Base-by-base conservation (phyloP, 1,284 basidiomycete genomes). In the Microbotryum silenes-acaulis region DNA sequence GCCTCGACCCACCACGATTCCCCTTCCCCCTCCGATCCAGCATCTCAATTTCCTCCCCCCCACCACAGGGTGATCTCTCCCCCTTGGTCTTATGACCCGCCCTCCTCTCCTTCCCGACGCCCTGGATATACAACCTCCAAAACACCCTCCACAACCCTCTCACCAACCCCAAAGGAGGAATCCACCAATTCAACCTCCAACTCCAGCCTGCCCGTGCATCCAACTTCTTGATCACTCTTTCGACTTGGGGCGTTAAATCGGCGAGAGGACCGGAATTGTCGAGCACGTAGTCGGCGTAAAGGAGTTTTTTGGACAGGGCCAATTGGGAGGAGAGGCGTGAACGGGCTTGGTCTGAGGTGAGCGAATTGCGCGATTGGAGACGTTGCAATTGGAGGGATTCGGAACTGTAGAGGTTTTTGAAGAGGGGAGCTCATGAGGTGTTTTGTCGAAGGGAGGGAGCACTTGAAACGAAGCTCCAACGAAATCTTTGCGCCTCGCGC, bases 221-320 rank as follows among this genome's bases (percentile, higher is more conserved):
- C 65, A 93, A 74, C 44, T 72, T 79, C 72, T 53, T 75, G 68
- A 94, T 81, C 47, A 91, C 80, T 1, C 77, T 73, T 56, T 84
- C 81, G 14, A 96, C 83, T 68, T 92, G 87, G 0, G 74, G 73
- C 45, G 85, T 79, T 3, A 94, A 79, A 57, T 91, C 89, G 44
- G 80, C 74, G 6, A 80, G 77, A 0, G 85, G 80, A 2, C 89
- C 88, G 6, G 88, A 89, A 74, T 98, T 98, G 77, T 97, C 91
- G 44, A 98, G 76, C 50, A 97, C 84, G 47, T 85, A 74, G 72
- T 96, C 91, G 1, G 92, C 93, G 71, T 89, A 93, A 12, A 78
- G 71, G 7, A 91, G 78, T 75, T 98, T 98, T 27, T 84, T 78
- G 1, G 82, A 74, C 44, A 97, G 86, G 0, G 89, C 82, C 57